These are phyloP conservation scores for Malassezia slooffiae DNA, from an alignment of 1,284 basidiomycete species.

Conservation along the genomic window DNA sequence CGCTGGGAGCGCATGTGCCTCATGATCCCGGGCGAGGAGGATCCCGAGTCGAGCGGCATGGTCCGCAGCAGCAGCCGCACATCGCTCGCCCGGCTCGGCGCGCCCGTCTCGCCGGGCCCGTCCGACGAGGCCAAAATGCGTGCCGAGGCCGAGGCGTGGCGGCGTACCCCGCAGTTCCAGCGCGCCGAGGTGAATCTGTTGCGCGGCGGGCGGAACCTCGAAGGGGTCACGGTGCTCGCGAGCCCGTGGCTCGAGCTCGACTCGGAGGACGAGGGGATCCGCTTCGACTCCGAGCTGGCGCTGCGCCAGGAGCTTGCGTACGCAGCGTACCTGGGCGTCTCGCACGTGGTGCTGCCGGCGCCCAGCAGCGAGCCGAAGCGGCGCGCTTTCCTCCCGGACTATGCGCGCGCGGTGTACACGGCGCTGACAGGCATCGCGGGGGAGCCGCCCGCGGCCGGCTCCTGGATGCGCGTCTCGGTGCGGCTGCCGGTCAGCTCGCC, in stretches of 20 bases:
- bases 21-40: constrained; percentile 32
- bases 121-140: too few species aligned
- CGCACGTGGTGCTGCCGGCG: constrained; percentile 75
- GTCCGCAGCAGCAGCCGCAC: constrained; percentile 31
- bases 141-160: constrained; percentile 74
- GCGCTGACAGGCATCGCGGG: constrained; percentile 27
- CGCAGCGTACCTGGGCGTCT: constrained; percentile 79
- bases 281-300: constrained; percentile 90
- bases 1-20: constrained; percentile 84
- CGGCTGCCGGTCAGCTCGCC: constrained; percentile 39
- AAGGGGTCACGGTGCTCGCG: constrained; percentile 64
- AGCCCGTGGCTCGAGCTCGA: constrained; percentile 95
- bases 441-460: constrained; percentile 19
- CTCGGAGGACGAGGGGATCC: constrained; percentile 79
- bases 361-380: constrained; percentile 57
- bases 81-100: constrained; percentile 11
- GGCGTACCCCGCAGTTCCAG: constrained; percentile 65
- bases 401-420: constrained; percentile 66
- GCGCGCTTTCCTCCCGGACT: constrained; percentile 71
- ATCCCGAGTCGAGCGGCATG: not conserved
- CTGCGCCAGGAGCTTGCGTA: constrained; percentile 85
- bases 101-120: constrained; percentile 10
- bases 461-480: constrained; percentile 34
- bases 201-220: constrained; percentile 75
- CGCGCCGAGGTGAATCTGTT: constrained; percentile 78